A percentile compares a stretch with the other conserved stretches of the same genome.
Evolutionary conservation across 768 basidiomycete genomes (phyloP).

Genomic region (Lactifluus piperatus): DNA sequence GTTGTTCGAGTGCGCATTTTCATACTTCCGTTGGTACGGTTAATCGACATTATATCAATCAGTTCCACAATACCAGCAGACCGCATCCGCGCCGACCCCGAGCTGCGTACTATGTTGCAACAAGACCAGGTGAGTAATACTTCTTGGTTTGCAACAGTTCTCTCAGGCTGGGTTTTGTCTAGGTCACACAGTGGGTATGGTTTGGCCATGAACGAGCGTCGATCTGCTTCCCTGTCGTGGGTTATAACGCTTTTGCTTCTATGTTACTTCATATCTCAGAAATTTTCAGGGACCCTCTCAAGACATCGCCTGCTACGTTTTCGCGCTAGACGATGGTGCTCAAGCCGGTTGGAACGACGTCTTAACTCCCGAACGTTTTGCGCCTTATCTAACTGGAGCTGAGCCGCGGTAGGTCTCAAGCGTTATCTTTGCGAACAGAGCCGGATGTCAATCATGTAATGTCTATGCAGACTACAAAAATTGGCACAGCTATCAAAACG

Average conservation of each 20-base stretch:
- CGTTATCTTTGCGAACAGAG: not conserved
- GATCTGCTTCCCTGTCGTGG: conserved; percentile 18
- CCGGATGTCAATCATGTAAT: not conserved
- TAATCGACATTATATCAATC: too few species aligned
- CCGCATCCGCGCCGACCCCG: conserved; percentile 13
- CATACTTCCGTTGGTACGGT: not conserved
- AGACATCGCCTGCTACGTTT: conserved; percentile 24
- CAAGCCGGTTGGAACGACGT: conserved; percentile 14
- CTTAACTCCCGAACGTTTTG: conserved; percentile 10
- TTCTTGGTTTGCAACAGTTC: not conserved
- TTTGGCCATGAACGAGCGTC: conserved; percentile 20
- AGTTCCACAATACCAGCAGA: conserved; percentile 19
- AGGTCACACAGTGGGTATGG: conserved; percentile 18
- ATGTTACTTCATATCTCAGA: not conserved
- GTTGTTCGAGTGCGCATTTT: conserved; percentile 25
- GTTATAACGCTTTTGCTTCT: not conserved
- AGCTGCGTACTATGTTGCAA: conserved; percentile 8
- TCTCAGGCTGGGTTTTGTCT: not conserved
- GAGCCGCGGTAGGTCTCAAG: conserved; percentile 17
- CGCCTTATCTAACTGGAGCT: not conserved
- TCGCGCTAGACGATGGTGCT: conserved; percentile 20
- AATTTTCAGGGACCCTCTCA: not conserved
- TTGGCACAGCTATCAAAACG: conserved; percentile 18
- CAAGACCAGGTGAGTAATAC: conserved; percentile 11
- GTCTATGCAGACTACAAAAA: conserved; percentile 14